phyloP scores from a whole-genome alignment of 768 basidiomycete species.

The Gloeostereum incarnatum region DNA sequence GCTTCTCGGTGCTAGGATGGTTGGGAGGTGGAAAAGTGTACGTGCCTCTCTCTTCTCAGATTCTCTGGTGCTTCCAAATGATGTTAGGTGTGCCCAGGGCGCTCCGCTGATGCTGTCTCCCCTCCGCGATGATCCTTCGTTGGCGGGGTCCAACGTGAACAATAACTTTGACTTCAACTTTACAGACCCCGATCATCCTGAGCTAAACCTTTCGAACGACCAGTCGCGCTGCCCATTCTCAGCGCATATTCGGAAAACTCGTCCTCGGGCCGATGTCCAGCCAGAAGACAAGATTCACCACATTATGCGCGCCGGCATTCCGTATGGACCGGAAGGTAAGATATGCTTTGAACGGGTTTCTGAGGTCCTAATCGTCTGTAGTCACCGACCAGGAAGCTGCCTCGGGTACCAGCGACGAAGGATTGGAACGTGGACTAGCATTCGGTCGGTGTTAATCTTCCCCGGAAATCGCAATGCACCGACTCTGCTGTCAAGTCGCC shows the following conservation, averaged over 20 bases:
- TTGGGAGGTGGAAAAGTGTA: slow-evolving; percentile 50
- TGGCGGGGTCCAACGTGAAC: slow-evolving; percentile 32
- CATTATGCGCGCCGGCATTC: slow-evolving; percentile 19
- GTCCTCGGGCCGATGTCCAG: slow-evolving; percentile 33
- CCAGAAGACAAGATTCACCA: slow-evolving; percentile 12
- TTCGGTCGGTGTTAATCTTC: slow-evolving; percentile 1
- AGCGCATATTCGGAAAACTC: slow-evolving; percentile 38
- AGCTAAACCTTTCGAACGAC: no score
- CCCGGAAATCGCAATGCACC: slow-evolving; percentile 27
- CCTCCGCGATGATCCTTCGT: slow-evolving; percentile 14
- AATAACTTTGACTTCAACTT: no score
- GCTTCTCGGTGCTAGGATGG: slow-evolving; percentile 40
- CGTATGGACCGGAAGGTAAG: slow-evolving; percentile 19
- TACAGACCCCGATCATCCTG: no score
- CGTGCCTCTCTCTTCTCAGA: slow-evolving; percentile 5
- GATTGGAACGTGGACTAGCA: neutral
- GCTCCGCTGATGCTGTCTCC: slow-evolving; percentile 29
- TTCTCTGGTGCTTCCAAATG: slow-evolving; percentile 10
- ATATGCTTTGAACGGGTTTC: neutral
- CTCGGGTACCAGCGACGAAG: neutral
- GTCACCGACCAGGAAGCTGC: neutral
- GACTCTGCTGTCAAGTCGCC: slow-evolving; percentile 18
- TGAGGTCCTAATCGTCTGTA: slow-evolving; percentile 6
- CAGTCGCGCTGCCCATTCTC: no score
- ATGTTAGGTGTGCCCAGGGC: slow-evolving; percentile 35